phyloP scores from a whole-genome alignment of 805 yeast genomes.

The Gaillardinia entomophila region DNA sequence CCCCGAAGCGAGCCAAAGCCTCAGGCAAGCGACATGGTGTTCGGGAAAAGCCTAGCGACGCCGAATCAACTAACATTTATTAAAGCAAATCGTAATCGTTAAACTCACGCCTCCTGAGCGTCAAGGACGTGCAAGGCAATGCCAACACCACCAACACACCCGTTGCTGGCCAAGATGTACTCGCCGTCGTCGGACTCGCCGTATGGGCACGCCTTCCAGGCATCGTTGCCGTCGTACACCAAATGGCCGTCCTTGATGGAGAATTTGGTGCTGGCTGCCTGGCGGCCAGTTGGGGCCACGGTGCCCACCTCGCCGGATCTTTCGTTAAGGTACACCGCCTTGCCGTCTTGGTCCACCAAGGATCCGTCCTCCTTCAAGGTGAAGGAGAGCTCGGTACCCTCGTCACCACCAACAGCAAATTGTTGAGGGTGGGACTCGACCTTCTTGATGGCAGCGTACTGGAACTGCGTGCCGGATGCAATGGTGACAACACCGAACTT shows the following conservation, averaged over 20 bases:
- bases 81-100: too few relatives aligned
- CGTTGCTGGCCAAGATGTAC: too few relatives aligned
- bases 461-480: constrained; percentile 9
- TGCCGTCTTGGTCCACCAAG: constrained; percentile 5
- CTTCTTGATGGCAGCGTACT: constrained; percentile 4
- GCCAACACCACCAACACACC: constrained; percentile 23
- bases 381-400: constrained; percentile 1
- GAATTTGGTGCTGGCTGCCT: constrained; percentile 10
- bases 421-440: too few relatives aligned
- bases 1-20: too few relatives aligned
- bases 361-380: constrained; percentile 9
- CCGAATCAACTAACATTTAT: too few relatives aligned
- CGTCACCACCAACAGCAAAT: neutral
- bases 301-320: constrained; percentile 10
- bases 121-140: constrained; percentile 18
- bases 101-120: too few relatives aligned
- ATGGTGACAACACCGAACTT: constrained; percentile 5
- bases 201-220: too few relatives aligned
- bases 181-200: too few relatives aligned
- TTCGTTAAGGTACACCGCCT: constrained; percentile 8
- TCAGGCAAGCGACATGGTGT: too few relatives aligned
- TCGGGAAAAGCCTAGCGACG: too few relatives aligned
- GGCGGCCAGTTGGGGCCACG: constrained; percentile 10
- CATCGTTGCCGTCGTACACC: constrained; percentile 5
- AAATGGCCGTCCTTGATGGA: constrained; percentile 9